Base-by-base conservation (phyloP, 257 asterid genomes). In the Solanum pennellii region DNA sequence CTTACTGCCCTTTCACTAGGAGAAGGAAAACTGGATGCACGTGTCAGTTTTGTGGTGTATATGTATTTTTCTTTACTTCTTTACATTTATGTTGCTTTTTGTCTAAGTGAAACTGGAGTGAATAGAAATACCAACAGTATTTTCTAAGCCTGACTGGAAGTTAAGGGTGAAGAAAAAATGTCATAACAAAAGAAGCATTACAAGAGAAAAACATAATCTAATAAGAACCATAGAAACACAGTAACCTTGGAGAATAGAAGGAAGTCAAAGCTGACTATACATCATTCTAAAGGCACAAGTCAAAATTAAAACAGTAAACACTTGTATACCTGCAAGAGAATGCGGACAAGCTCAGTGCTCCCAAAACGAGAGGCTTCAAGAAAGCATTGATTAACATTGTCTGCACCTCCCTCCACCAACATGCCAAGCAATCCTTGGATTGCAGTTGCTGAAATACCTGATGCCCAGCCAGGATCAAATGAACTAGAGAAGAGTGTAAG, bases 321-420 rank as follows among this genome's bases (percentile, higher is more conserved):
- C 12, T 37, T 82, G 69, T 31, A 31, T 87, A 97, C 99, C 99
- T 97, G 99, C 90, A 97, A 92, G 72, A 97, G 87, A 91, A 97
- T 97, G 87, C 99, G 99, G 88, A 97, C 99, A 83, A 97, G 99
- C 90, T 97, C 99, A 21, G 99, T 97, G 93, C 99, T 97, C 84
- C 99, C 99, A 90, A 97, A 97, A 35, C 99, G 98, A 9, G 99
- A 95, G 71, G 99, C 99, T 93, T 97, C 99, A 86, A 97, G 96
- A 91, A 97, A 97, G 87, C 99, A 96, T 86, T 97, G 99, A 89
- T 96, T 97, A 65, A 97, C 99, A 90, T 97, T 97, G 90, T 97
- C 99, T 18, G 99, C 99, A 45, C 99, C 99, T 5, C 99, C 98
- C 90, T 97, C 99, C 71, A 96, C 99, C 89, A 97, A 92, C 98